phyloP scores from a whole-genome alignment of 345 rosid species.

The Moringa oleifera region DNA sequence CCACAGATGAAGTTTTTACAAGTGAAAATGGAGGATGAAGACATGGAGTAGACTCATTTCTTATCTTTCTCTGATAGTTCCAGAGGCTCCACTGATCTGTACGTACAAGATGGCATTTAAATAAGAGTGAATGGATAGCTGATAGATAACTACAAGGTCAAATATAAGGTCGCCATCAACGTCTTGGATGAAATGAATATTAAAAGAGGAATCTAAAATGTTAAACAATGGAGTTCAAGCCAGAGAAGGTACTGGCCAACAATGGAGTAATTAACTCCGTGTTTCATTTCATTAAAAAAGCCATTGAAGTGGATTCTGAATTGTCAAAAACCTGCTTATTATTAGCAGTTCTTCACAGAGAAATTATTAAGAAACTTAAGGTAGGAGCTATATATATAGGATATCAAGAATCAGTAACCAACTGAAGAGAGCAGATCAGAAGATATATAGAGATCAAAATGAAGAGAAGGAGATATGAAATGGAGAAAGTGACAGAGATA shows the following conservation, averaged over 20 bases:
- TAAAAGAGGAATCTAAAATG: background rate
- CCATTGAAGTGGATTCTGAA: background rate
- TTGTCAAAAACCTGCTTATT: background rate
- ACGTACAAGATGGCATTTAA: background rate
- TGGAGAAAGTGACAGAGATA: conserved; percentile 58
- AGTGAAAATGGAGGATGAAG: background rate
- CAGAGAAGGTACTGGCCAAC: conserved; percentile 7
- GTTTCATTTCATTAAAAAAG: background rate
- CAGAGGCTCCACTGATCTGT: too few relatives aligned
- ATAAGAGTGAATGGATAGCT: conserved; percentile 8
- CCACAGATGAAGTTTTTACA: conserved; percentile 10
- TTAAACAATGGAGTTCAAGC: conserved; percentile 9
- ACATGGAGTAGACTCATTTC: background rate
- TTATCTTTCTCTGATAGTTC: background rate
- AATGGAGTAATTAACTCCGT: background rate
- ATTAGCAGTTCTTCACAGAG: background rate
- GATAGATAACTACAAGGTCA: conserved; percentile 38
- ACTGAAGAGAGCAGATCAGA: too few relatives aligned
- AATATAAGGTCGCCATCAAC: conserved; percentile 34
- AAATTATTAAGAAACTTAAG: conserved; percentile 1
- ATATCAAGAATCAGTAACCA: too few relatives aligned
- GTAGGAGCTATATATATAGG: background rate
- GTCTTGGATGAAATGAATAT: conserved; percentile 1
- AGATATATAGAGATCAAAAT: conserved; percentile 31
- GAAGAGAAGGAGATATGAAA: conserved; percentile 64